phyloP scores from a whole-genome alignment of 2,329 filamentous ascomycete species.

The Fusarium pseudonygamai region DNA sequence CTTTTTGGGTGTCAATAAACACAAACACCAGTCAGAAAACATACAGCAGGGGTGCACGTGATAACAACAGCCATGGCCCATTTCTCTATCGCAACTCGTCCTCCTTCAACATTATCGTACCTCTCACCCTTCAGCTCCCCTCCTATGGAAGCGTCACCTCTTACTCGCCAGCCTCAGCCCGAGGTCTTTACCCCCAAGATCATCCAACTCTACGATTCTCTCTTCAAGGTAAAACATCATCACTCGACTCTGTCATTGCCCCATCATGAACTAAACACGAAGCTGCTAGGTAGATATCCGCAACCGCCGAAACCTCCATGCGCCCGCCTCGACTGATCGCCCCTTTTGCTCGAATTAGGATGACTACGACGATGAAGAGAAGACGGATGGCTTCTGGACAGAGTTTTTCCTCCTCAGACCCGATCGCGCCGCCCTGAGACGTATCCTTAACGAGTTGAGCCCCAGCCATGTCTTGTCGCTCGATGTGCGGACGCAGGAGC shows the following conservation, averaged over 20 bases:
- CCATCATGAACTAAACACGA: slow-evolving; percentile 28
- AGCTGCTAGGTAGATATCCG: slow-evolving; percentile 41
- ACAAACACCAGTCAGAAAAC: neutral
- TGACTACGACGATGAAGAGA: slow-evolving; percentile 72
- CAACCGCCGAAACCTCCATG: slow-evolving; percentile 15
- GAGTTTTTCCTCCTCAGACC: slow-evolving; percentile 94
- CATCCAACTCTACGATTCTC: slow-evolving; percentile 83
- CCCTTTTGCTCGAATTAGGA: slow-evolving; percentile 55
- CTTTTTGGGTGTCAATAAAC: slow-evolving; percentile 4
- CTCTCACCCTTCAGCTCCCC: slow-evolving; percentile 15
- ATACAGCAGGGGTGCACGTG: slow-evolving; percentile 20
- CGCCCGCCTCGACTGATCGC: slow-evolving; percentile 45
- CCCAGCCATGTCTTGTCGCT: slow-evolving; percentile 80
- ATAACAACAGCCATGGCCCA: slow-evolving; percentile 16
- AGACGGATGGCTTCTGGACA: slow-evolving; percentile 91
- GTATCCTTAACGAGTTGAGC: slow-evolving; percentile 73
- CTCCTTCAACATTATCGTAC: slow-evolving; percentile 20
- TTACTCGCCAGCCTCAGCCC: slow-evolving; percentile 91
- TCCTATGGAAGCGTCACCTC: slow-evolving; percentile 86
- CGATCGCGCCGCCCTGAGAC: slow-evolving; percentile 74
- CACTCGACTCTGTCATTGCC: neutral
- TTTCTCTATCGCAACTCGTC: slow-evolving; percentile 33
- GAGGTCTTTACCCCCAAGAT: slow-evolving; percentile 95
- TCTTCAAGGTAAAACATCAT: slow-evolving; percentile 71
- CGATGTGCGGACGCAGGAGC: slow-evolving; percentile 79